These are phyloP conservation scores for Pythium oligandrum DNA, from an alignment of 352 stramenopile species.

Conservation along the genomic window DNA sequence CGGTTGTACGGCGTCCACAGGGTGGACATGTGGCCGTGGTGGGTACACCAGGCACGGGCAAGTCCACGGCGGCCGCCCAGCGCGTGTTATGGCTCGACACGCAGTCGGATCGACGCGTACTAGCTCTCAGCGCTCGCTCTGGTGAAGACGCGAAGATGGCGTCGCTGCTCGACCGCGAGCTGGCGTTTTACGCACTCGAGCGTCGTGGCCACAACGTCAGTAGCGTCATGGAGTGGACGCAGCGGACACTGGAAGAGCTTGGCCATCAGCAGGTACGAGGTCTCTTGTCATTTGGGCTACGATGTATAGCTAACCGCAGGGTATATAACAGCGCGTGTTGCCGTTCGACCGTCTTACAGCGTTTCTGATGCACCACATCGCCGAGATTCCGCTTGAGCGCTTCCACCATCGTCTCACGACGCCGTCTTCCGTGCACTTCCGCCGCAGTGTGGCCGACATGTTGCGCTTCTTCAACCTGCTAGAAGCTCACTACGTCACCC, in stretches of 20 bases:
- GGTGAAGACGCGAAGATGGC: conserved; percentile 6
- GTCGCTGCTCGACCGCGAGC: conserved; percentile 7
- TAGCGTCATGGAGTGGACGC: conserved; percentile 54
- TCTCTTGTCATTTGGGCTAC: too few relatives aligned
- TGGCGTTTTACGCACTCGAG: conserved; percentile 61
- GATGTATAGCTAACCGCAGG: too few relatives aligned
- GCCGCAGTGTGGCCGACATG: conserved; percentile 48
- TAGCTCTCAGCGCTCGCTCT: conserved; percentile 10
- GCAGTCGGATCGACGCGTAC: conserved; percentile 10
- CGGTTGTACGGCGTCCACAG: not conserved
- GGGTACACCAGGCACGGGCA: conserved; percentile 10
- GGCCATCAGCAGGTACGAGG: conserved; percentile 26
- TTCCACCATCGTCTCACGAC: conserved; percentile 39
- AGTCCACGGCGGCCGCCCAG: conserved; percentile 13
- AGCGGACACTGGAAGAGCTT: conserved; percentile 59
- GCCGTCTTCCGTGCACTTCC: conserved; percentile 37
- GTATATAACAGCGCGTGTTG: conserved; percentile 31
- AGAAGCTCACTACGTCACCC: conserved; percentile 46
- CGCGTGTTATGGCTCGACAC: conserved; percentile 17
- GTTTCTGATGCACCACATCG: conserved; percentile 48
- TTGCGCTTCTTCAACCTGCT: conserved; percentile 70
- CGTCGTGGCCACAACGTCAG: conserved; percentile 57
- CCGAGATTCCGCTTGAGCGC: conserved; percentile 29
- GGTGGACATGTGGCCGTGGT: conserved; percentile 8
- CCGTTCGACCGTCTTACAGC: conserved; percentile 34